phyloP scores from a whole-genome alignment of 2,329 filamentous ascomycete species.

The Fusarium protoensiforme region DNA sequence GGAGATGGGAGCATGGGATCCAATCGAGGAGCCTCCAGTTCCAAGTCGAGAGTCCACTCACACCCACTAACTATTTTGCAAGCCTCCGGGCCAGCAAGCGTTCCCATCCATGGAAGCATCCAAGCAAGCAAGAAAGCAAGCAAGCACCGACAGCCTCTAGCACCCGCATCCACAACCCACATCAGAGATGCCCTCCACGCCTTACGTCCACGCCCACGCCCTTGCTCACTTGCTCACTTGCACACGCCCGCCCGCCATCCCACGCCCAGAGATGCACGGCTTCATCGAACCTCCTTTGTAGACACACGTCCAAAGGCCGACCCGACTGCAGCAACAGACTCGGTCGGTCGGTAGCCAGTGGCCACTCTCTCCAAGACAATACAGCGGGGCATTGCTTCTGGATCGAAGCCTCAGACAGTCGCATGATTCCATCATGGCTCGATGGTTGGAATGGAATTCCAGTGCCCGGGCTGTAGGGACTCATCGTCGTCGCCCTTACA shows the following conservation, averaged over 20 bases:
- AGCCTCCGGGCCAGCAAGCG: neutral
- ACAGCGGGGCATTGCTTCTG: constrained; percentile 16
- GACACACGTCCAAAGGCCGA: neutral
- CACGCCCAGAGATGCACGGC: constrained; percentile 25
- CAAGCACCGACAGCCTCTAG: constrained; percentile 5
- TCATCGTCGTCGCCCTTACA: constrained; percentile 3
- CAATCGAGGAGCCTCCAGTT: constrained; percentile 22
- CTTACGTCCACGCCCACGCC: constrained; percentile 20
- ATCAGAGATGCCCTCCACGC: neutral
- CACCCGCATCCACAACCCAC: constrained; percentile 21
- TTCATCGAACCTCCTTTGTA: neutral
- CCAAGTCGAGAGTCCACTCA: constrained; percentile 23
- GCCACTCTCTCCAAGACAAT: constrained; percentile 5
- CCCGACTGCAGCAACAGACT: neutral
- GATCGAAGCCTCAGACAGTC: constrained; percentile 12
- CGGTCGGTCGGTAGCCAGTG: constrained; percentile 1
- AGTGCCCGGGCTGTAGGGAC: constrained; percentile 32
- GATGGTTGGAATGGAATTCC: constrained; percentile 35
- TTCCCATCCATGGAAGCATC: neutral
- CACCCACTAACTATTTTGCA: constrained; percentile 25
- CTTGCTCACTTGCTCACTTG: neutral
- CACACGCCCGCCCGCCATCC: neutral
- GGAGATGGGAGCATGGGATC: constrained; percentile 12
- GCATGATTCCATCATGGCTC: constrained; percentile 17
- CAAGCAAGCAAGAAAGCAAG: neutral